Percentiles rank a stretch among this genome's conserved stretches.
Conservation (phyloP, 305 asterid genomes). For the Euphrasia arctica region DNA sequence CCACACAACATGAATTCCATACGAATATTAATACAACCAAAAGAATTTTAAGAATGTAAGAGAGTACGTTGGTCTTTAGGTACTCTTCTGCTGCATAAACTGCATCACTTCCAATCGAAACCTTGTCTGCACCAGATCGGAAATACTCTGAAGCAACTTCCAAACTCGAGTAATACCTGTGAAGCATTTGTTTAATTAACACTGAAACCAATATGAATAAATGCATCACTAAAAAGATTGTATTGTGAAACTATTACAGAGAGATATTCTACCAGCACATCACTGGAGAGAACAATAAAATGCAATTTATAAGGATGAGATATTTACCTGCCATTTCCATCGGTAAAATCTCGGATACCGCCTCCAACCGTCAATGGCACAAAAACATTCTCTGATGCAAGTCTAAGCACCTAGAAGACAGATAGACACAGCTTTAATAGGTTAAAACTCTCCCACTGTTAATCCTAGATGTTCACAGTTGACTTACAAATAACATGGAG, state of each 20-base stretch:
- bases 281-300: not conserved
- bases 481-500: not conserved
- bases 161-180: constrained; percentile 87
- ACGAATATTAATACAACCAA: constrained; percentile 1
- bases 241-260: not conserved
- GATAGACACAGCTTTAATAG: constrained; percentile 11
- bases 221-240: constrained; percentile 10
- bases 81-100: constrained; percentile 96
- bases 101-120: constrained; percentile 97
- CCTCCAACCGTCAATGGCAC: constrained; percentile 92
- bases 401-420: constrained; percentile 51
- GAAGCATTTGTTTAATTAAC: constrained; percentile 19
- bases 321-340: constrained; percentile 65
- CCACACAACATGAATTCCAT: constrained; percentile 22
- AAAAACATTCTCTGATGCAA: constrained; percentile 68
- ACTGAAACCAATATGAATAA: constrained; percentile 13
- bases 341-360: constrained; percentile 81
- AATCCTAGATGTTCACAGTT: not conserved
- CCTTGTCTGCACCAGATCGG: constrained; percentile 96
- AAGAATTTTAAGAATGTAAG: constrained; percentile 16
- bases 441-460: constrained; percentile 16
- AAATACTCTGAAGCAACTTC: constrained; percentile 98
- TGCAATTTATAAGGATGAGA: not conserved
- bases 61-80: constrained; percentile 62
- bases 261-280: constrained; percentile 4